Conservation (phyloP, 805 yeast species). For the Spathaspora sp. region DNA sequence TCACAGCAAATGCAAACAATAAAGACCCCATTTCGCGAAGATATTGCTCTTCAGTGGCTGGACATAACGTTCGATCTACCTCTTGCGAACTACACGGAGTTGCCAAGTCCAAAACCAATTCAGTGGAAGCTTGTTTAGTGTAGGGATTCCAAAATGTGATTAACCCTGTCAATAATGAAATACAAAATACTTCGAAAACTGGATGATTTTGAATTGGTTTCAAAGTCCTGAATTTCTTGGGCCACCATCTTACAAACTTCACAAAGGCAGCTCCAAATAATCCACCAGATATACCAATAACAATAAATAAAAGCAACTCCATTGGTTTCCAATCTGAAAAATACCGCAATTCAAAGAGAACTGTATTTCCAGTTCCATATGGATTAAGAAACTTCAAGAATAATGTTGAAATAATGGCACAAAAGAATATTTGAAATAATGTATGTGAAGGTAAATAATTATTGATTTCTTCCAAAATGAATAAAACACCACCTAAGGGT, state of each 20-base stretch:
- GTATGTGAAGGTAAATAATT: conserved; percentile 54
- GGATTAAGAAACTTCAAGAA: conserved; percentile 53
- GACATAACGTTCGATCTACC: conserved; percentile 26
- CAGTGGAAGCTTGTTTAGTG: conserved; percentile 47
- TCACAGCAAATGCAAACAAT: conserved; percentile 40
- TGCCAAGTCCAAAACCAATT: conserved; percentile 46
- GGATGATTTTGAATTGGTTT: conserved; percentile 35
- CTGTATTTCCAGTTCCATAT: conserved; percentile 58
- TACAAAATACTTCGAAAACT: conserved; percentile 40
- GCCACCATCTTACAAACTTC: conserved; percentile 46
- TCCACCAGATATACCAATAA: conserved; percentile 53
- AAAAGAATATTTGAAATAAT: conserved; percentile 50
- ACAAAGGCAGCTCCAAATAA: conserved; percentile 49
- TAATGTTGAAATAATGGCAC: conserved; percentile 52
- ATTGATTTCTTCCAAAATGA: conserved; percentile 54
- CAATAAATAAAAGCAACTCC: conserved; percentile 43
- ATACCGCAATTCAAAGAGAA: conserved; percentile 49
- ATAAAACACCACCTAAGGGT: conserved; percentile 57
- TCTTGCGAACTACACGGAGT: conserved; percentile 43
- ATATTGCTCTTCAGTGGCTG: conserved; percentile 20
- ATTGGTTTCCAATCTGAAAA: conserved; percentile 48
- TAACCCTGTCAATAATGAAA: conserved; percentile 44
- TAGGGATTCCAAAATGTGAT: conserved; percentile 47
- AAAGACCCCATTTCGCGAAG: conserved; percentile 30
- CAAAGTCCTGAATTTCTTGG: conserved; percentile 30